These are phyloP conservation scores for Botrytis medusae DNA, from an alignment of 2,329 filamentous ascomycete species.

Conservation along the genomic window DNA sequence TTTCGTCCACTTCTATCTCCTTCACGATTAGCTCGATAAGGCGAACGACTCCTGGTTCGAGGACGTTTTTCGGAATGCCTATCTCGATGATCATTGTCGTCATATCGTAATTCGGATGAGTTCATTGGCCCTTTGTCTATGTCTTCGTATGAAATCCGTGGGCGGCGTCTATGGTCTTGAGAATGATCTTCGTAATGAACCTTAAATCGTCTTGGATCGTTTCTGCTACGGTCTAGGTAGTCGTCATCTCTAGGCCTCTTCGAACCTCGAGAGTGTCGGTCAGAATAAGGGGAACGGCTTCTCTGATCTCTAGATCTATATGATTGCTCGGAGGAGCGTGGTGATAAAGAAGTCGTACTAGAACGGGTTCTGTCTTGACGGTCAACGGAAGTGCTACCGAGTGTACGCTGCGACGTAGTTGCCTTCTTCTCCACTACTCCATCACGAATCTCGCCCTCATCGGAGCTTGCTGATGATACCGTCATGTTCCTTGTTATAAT, in stretches of 20 bases:
- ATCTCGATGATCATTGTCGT: conserved; percentile 54
- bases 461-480: conserved; percentile 62
- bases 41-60: conserved; percentile 53
- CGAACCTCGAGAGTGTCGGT: conserved; percentile 50
- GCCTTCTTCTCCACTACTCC: conserved; percentile 83
- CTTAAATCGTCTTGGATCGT: conserved; percentile 61
- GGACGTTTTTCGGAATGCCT: conserved; percentile 53
- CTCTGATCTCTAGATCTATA: conserved; percentile 48
- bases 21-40: conserved; percentile 43
- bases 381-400: conserved; percentile 85
- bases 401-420: conserved; percentile 79
- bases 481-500: conserved; percentile 44
- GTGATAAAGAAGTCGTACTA: conserved; percentile 40
- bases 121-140: conserved; percentile 47
- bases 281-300: conserved; percentile 55
- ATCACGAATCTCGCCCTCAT: conserved; percentile 86
- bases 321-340: conserved; percentile 41
- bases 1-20: conserved; percentile 30
- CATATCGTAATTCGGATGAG: conserved; percentile 45
- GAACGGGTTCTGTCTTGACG: conserved; percentile 76
- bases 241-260: conserved; percentile 68
- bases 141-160: conserved; percentile 56
- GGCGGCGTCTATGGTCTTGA: conserved; percentile 49
- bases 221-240: conserved; percentile 48
- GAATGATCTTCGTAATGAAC: conserved; percentile 59